These are phyloP conservation scores for Penicillium occitanis DNA, from an alignment of 2,329 filamentous ascomycete species.

Conservation along the genomic window DNA sequence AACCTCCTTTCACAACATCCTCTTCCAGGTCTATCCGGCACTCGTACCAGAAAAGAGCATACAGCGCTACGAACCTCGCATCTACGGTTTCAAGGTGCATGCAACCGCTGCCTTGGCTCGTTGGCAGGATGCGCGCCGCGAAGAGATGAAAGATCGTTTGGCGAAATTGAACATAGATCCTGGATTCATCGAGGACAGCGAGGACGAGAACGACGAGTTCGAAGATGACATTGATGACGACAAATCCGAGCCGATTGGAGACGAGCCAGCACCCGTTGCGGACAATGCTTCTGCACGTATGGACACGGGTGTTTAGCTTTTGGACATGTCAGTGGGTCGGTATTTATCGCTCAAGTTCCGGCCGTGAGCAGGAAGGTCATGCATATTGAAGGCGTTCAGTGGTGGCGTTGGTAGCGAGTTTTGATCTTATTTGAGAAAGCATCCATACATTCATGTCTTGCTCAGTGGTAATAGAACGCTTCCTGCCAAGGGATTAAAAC, in stretches of 20 bases:
- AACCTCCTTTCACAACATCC: constrained; percentile 96
- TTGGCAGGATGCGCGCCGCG: constrained; percentile 82
- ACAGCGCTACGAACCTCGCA: constrained; percentile 81
- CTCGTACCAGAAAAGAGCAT: constrained; percentile 82
- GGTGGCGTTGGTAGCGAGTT: constrained; percentile 17
- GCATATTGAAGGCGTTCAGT: constrained; percentile 20
- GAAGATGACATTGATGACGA: constrained; percentile 37
- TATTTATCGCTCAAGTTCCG: not conserved
- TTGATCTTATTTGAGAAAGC: constrained; percentile 9
- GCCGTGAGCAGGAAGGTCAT: constrained; percentile 4
- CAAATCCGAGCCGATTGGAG: constrained; percentile 23
- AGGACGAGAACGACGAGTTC: constrained; percentile 57
- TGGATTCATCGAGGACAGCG: constrained; percentile 71
- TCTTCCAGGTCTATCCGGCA: constrained; percentile 96
- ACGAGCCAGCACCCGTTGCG: constrained; percentile 28
- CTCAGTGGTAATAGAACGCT: constrained; percentile 14
- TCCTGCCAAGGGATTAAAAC: constrained; percentile 5
- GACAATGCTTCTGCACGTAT: constrained; percentile 39
- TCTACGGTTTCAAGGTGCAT: constrained; percentile 96
- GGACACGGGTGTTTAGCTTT: constrained; percentile 33
- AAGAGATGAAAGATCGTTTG: constrained; percentile 78
- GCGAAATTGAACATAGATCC: constrained; percentile 68
- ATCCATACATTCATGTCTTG: constrained; percentile 13
- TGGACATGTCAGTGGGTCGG: not conserved
- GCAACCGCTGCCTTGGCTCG: constrained; percentile 80